Base-by-base conservation (phyloP, 306 rosid genomes). In the Morella rubra region DNA sequence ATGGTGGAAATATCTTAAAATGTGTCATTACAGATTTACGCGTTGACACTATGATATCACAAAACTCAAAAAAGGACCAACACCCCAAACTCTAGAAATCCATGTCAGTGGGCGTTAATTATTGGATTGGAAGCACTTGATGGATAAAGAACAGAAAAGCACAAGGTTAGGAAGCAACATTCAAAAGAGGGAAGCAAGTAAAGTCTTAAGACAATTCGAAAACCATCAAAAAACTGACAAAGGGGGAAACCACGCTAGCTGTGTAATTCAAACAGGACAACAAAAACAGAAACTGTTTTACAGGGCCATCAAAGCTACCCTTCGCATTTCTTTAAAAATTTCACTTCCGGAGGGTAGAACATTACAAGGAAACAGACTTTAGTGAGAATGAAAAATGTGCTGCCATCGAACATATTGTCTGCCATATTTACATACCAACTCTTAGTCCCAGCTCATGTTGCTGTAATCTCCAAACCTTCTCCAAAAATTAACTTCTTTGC, bases 231-330 rank as follows among this genome's bases (percentile, higher is more conserved):
- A 15, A 37, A 5, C n/a, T 37, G 46, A 15, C 13, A 32, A 61
- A 61, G 9, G 61, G 12, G 32, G 18, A n/a, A 32, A 32, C 68
- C 68, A 14, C 3, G 8, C 41, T 27, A 14, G 19, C 27, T 61
- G n/a, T 32, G 68, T 40, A 10, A 9, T 5, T 40, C 40, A 22
- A 40, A 16, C 69, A 7, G 49, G 16, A 64, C 20, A 37, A 40
- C 69, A 62, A 32, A 62, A 62, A 62, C 11, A 62, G 9, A n/a
- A n/a, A n/a, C n/a, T 40, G 19, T 40, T 37, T 64, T 9, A 79
- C 79, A 50, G 83, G 47, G 83, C 85, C 82, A 80, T 73, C 44
- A 79, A 70, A 70, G 71, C 60, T 79, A 79, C 46, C 51, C 73
- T 56, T 75, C 11, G 69, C 66, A 46, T 73, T 58, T 66, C 80